Conservation (phyloP, 148 eudicot species). For the Arctostaphylos glauca region DNA sequence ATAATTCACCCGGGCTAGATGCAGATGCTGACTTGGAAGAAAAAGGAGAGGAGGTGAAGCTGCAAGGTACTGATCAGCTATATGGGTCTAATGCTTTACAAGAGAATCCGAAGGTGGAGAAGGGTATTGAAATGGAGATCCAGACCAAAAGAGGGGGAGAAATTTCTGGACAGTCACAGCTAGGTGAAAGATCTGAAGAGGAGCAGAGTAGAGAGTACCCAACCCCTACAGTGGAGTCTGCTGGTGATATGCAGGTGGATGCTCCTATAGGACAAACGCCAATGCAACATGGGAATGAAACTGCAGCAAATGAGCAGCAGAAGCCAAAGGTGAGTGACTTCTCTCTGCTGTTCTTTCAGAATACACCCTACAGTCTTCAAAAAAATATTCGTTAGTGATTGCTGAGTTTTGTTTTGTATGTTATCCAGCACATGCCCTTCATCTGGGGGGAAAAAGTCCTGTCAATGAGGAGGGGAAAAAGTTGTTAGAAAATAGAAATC, state of each 20-base stretch:
- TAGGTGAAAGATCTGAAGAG: constrained; percentile 40
- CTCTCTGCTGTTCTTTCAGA: not conserved
- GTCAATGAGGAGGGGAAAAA: not conserved
- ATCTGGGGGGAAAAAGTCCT: not conserved
- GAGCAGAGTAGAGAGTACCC: constrained; percentile 21
- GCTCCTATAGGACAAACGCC: constrained; percentile 31
- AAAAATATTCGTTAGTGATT: not conserved
- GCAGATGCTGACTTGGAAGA: constrained; percentile 53
- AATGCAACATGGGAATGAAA: constrained; percentile 31
- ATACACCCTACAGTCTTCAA: not conserved
- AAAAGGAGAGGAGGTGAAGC: constrained; percentile 40
- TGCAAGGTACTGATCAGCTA: constrained; percentile 31
- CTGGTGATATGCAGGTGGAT: constrained; percentile 31
- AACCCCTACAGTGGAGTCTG: constrained; percentile 28
- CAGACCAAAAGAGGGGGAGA: constrained; percentile 44
- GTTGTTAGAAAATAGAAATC: not conserved
- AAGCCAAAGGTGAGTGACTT: constrained; percentile 54
- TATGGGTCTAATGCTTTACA: constrained; percentile 14
- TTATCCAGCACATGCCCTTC: not conserved
- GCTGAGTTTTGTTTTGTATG: not conserved
- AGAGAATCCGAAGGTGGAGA: constrained; percentile 26
- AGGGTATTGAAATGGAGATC: constrained; percentile 24
- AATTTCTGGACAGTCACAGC: constrained; percentile 37
- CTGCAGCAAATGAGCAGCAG: constrained; percentile 37
- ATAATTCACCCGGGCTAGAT: constrained; percentile 61